A percentile compares a stretch with the other conserved stretches of the same genome.
Conservation (phyloP, 1,284 basidiomycete species). For the Ustilago hordei region DNA sequence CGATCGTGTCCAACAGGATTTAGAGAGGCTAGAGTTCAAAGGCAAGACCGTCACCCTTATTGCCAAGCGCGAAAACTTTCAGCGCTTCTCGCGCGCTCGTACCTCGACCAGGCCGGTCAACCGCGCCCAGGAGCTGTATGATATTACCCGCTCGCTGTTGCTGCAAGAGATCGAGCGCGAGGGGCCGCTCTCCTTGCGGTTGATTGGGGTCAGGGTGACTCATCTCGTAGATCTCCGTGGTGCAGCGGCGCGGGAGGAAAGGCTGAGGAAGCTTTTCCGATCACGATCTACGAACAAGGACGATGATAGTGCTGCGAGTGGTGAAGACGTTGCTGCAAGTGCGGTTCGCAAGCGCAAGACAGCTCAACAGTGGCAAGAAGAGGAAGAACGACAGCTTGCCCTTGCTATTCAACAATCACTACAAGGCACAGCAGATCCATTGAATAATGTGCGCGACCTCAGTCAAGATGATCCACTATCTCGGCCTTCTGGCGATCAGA, state of each 20-base stretch:
- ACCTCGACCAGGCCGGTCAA: conserved; percentile 37
- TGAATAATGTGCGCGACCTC: conserved; percentile 28
- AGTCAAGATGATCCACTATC: conserved; percentile 29
- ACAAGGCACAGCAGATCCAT: conserved; percentile 25
- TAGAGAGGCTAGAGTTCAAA: conserved; percentile 56
- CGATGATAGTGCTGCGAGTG: neutral
- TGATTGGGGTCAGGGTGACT: conserved; percentile 62
- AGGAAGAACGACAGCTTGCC: conserved; percentile 49
- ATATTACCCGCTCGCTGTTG: conserved; percentile 46
- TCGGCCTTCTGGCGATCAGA: conserved; percentile 8
- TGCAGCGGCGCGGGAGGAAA: conserved; percentile 40
- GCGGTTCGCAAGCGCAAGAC: conserved; percentile 11
- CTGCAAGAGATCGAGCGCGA: conserved; percentile 49
- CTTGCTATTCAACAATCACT: conserved; percentile 49
- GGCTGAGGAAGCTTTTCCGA: conserved; percentile 42
- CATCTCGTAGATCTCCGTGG: conserved; percentile 54
- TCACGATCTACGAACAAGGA: neutral
- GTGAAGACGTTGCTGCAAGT: neutral
- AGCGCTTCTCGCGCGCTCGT: conserved; percentile 61
- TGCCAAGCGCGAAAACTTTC: conserved; percentile 61
- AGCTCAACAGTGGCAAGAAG: conserved; percentile 33
- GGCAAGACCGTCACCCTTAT: conserved; percentile 63
- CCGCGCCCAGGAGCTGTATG: conserved; percentile 58
- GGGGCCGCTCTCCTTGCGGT: conserved; percentile 47
- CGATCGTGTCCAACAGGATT: conserved; percentile 57